Percentiles rank a stretch among this genome's conserved stretches.
Conservation (phyloP, 83 land plant genomes). For the Thuja plicata region DNA sequence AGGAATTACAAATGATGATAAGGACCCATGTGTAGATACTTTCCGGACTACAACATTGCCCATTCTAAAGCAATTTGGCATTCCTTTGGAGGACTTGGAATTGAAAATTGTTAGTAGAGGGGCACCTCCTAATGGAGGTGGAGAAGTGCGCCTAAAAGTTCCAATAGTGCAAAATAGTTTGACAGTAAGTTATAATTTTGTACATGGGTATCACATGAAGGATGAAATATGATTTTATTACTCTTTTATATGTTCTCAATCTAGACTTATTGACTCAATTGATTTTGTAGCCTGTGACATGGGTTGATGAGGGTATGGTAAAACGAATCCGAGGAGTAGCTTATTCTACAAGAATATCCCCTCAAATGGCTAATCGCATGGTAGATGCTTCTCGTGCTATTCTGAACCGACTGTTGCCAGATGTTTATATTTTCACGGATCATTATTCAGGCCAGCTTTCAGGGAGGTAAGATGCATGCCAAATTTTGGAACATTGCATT, state of each 20-base stretch:
- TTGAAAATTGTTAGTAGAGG: conserved; percentile 84
- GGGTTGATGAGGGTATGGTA: conserved; percentile 98
- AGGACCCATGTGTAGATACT: conserved; percentile 94
- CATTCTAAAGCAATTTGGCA: conserved; percentile 89
- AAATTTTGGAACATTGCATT: not conserved
- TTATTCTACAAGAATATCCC: conserved; percentile 80
- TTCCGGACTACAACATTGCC: conserved; percentile 74
- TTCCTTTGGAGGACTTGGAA: conserved; percentile 72
- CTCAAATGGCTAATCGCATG: conserved; percentile 79
- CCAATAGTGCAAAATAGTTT: conserved; percentile 71
- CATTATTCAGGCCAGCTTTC: conserved; percentile 76
- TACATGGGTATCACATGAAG: not conserved
- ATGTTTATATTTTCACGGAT: conserved; percentile 87
- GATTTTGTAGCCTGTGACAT: conserved; percentile 61
- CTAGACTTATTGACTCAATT: not conserved
- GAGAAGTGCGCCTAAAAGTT: conserved; percentile 73
- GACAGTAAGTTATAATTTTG: conserved; percentile 41
- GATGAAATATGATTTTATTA: not conserved
- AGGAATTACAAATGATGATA: conserved; percentile 94
- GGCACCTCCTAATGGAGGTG: conserved; percentile 93
- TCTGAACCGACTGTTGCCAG: conserved; percentile 78
- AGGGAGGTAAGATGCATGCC: conserved; percentile 65
- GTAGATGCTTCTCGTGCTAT: conserved; percentile 85
- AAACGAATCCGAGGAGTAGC: conserved; percentile 89
- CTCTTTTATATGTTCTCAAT: not conserved